Evolutionary conservation across 2,329 filamentous ascomycete genomes (phyloP), one percentile per base, ranked within the genome.

Genomic region (Talaromyces funiculosus): DNA sequence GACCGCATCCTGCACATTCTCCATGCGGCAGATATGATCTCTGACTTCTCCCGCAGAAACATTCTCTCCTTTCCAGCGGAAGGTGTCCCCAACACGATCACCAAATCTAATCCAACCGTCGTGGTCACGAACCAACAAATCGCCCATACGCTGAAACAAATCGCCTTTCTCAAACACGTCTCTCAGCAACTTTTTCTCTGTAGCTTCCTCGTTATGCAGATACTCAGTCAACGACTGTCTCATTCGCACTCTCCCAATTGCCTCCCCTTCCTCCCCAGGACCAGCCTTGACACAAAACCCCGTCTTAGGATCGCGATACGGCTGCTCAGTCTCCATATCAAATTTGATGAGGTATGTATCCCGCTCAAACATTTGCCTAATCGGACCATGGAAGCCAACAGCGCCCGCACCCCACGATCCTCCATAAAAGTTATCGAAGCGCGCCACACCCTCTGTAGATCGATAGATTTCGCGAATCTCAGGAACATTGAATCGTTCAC

Each of bases 61-160:
- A 55, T 80, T 80, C 69, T 80, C 78, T 1, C 77, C 76, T 62
- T 79, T 90, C 88, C 88, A 90, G 33, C 88, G 81, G 73, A 87
- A 91, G 0, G 88, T 90, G 61, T 75, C 73, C n/a, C 73, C 73
- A 51, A 75, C 72, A 1, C 73, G 73, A 47, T 81, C 79, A 53
- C 78, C 73, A 64, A 81, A 81, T 18, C 70, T 72, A 3, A 81
- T 67, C 75, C 78, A 80, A 0, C 78, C 77, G 18, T 70, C 68
- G 1, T 64, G 53, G 47, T 80, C 76, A 37, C 72, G 73, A 4
- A 78, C 66, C 9, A 80, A 64, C n/a, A 80, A 59, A 65, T 80
- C 78, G 3, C 78, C 78, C 53, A 75, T 79, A 33, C 76, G 73
- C 60, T 80, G 77, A 62, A 74, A 80, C 16, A 75, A 20, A 64